These are phyloP conservation scores for Malus fusca DNA, from an alignment of 306 rosid genomes.

Conservation along the genomic window DNA sequence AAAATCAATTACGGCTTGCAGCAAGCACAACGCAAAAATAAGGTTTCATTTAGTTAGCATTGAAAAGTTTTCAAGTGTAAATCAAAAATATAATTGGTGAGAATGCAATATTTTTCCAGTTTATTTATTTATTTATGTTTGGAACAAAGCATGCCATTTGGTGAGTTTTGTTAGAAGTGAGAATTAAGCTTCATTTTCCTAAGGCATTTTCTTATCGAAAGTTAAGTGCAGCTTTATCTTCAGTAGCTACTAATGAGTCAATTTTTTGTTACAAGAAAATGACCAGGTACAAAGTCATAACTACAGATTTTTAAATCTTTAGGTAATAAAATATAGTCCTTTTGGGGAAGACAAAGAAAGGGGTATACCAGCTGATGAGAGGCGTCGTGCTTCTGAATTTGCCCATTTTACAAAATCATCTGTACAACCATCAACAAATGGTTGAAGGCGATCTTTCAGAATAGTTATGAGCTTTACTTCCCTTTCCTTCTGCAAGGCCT, in stretches of 20 bases:
- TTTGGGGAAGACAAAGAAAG: conserved; percentile 8
- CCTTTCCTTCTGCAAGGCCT: conserved; percentile 82
- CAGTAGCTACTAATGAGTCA: background rate
- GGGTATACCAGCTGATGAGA: conserved; percentile 64
- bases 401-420: conserved; percentile 76
- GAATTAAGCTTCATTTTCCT: background rate
- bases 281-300: background rate
- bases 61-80: background rate
- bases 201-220: background rate
- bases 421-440: conserved; percentile 51
- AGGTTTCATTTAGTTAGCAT: background rate
- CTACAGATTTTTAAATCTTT: background rate
- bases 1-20: conserved; percentile 12
- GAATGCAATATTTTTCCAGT: background rate
- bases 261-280: background rate
- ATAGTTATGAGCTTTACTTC: conserved; percentile 47
- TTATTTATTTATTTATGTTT: background rate
- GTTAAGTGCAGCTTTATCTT: background rate
- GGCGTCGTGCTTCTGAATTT: conserved; percentile 58
- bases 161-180: background rate
- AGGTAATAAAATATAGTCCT: background rate
- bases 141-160: background rate
- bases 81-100: background rate
- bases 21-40: background rate
- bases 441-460: conserved; percentile 64